Evolutionary conservation across 345 rosid species (phyloP).

Genomic region (Boechera divaricarpa): DNA sequence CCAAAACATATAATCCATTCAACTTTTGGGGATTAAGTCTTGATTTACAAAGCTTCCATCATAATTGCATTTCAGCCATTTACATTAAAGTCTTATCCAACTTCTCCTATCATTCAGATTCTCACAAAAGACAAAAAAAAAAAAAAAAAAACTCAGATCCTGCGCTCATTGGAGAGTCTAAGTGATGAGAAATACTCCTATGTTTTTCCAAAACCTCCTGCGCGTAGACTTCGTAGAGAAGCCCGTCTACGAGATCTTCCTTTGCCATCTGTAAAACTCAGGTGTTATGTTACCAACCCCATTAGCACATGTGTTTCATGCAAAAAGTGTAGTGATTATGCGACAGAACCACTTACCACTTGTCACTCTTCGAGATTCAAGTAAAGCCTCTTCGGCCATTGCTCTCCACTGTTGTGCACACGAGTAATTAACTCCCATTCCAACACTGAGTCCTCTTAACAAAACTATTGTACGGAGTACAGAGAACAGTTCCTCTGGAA

Average conservation of each 20-base stretch:
- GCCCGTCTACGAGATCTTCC: constrained; percentile 21
- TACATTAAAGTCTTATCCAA: background rate
- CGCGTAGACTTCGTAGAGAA: constrained; percentile 19
- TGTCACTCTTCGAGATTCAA: constrained; percentile 64
- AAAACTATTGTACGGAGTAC: constrained; percentile 86
- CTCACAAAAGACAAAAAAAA: background rate
- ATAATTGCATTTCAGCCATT: background rate
- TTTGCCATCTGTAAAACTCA: constrained; percentile 25
- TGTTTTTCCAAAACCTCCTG: background rate
- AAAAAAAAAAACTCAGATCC: background rate
- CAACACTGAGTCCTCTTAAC: constrained; percentile 91
- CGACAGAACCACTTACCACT: constrained; percentile 49
- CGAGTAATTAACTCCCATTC: constrained; percentile 82
- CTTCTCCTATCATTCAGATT: constrained; percentile 12
- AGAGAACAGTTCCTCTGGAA: constrained; percentile 92
- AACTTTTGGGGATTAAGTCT: background rate
- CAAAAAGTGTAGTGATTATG: background rate
- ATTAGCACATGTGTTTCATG: background rate
- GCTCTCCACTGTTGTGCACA: constrained; percentile 90
- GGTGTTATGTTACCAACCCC: constrained; percentile 11
- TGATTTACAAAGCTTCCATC: background rate
- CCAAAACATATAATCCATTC: background rate
- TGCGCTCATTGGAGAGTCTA: constrained; percentile 3
- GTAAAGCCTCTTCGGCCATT: constrained; percentile 84
- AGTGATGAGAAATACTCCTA: constrained; percentile 3